phyloP scores from a whole-genome alignment of 1,284 basidiomycete species.

The Fomes fomentarius region DNA sequence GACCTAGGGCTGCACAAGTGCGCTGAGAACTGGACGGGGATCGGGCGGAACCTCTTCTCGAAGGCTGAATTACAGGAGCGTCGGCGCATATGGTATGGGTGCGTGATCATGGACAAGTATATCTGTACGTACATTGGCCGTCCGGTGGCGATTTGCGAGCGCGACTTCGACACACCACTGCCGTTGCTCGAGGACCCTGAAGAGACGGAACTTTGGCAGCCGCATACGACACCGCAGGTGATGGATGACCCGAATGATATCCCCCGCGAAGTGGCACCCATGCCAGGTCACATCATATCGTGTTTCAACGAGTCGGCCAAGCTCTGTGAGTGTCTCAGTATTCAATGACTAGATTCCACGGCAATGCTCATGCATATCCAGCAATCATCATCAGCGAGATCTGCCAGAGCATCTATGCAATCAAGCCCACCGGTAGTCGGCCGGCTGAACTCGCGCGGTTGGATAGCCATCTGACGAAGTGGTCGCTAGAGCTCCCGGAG shows the following conservation, averaged over 20 bases:
- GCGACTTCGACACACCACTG: conserved; percentile 79
- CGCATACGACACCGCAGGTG: conserved; percentile 42
- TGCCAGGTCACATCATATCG: conserved; percentile 61
- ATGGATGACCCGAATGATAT: conserved; percentile 35
- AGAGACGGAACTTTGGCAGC: conserved; percentile 62
- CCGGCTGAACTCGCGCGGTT: conserved; percentile 60
- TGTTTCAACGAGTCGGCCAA: conserved; percentile 78
- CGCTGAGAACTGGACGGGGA: conserved; percentile 72
- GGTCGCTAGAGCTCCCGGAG: conserved; percentile 76
- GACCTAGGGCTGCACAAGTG: conserved; percentile 84
- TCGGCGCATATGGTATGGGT: conserved; percentile 81
- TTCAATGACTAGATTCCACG: too few species aligned
- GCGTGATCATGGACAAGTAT: conserved; percentile 82
- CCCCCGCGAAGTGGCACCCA: conserved; percentile 32
- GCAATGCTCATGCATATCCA: conserved; percentile 27
- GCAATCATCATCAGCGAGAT: conserved; percentile 69
- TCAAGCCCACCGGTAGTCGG: conserved; percentile 59
- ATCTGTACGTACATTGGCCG: conserved; percentile 81
- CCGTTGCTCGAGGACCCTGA: conserved; percentile 73
- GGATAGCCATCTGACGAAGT: conserved; percentile 74
- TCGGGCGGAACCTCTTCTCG: conserved; percentile 65
- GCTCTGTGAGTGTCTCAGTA: conserved; percentile 57
- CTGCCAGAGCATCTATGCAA: conserved; percentile 75
- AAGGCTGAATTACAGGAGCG: conserved; percentile 73
- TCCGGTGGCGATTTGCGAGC: conserved; percentile 78